Evolutionary conservation across 1,284 basidiomycete genomes (phyloP).

Genomic region (Trametes sp.): DNA sequence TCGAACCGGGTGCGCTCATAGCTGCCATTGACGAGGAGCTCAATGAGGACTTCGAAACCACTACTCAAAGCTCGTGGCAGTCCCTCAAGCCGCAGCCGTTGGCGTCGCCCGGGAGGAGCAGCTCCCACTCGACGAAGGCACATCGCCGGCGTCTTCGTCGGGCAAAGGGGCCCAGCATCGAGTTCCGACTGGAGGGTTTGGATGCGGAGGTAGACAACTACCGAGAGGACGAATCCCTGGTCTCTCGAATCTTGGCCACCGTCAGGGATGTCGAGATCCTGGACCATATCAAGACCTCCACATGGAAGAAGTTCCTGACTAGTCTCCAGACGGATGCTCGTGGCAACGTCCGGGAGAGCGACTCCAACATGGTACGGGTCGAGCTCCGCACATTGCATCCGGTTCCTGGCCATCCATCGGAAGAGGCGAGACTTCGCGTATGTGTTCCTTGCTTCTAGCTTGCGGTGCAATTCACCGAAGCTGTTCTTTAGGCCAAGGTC

Average conservation of each 20-base stretch:
- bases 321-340: constrained; percentile 82
- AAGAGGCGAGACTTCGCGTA: constrained; percentile 87
- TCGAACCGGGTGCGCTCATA: constrained; percentile 81
- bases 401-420: constrained; percentile 65
- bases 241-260: constrained; percentile 72
- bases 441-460: constrained; percentile 37
- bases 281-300: constrained; percentile 98
- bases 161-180: constrained; percentile 83
- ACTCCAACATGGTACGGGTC: constrained; percentile 91
- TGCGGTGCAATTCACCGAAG: neutral
- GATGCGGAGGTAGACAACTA: constrained; percentile 75
- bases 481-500: constrained; percentile 77
- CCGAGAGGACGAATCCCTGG: constrained; percentile 59
- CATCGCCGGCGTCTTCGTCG: constrained; percentile 75
- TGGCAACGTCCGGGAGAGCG: constrained; percentile 88
- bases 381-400: constrained; percentile 82
- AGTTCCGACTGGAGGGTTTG: constrained; percentile 79
- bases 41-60: constrained; percentile 74
- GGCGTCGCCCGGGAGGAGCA: constrained; percentile 47
- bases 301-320: constrained; percentile 97
- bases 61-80: constrained; percentile 87
- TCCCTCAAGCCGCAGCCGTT: constrained; percentile 62
- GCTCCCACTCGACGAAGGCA: constrained; percentile 50
- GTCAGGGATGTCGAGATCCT: constrained; percentile 86
- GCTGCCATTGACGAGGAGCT: constrained; percentile 93